Evolutionary conservation across 305 asterid species (phyloP).

Genomic region (Fraxinus dipetala): DNA sequence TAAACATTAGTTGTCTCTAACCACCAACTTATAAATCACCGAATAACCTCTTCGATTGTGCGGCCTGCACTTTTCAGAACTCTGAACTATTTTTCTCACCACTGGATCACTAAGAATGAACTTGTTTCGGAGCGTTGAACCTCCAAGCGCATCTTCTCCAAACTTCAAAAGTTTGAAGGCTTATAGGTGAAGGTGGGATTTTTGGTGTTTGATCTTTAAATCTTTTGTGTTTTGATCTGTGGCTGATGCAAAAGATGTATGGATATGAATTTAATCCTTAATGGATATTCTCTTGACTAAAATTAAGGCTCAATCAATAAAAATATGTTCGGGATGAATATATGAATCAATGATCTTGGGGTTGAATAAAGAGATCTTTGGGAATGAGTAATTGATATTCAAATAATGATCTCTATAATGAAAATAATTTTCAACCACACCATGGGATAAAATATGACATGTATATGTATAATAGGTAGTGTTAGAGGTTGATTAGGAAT

Average conservation of each 20-base stretch:
- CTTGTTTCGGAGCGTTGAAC: not conserved
- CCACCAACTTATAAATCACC: too few species aligned
- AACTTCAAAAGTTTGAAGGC: not conserved
- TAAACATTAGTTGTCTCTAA: too few species aligned
- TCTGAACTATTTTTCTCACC: too few species aligned
- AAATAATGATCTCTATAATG: not conserved
- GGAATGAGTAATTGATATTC: not conserved
- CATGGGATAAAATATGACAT: not conserved
- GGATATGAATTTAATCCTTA: not conserved
- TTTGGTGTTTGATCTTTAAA: not conserved
- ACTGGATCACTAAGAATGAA: not conserved
- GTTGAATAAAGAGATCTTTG: not conserved
- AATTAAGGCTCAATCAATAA: not conserved
- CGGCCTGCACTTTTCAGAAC: too few species aligned
- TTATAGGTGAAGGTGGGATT: not conserved
- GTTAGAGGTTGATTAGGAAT: not conserved
- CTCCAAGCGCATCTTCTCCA: not conserved
- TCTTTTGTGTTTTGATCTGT: not conserved
- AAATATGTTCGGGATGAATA: not conserved
- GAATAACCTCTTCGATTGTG: too few species aligned
- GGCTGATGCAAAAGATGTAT: not conserved
- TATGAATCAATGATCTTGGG: not conserved
- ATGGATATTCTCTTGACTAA: too few species aligned
- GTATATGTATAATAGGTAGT: not conserved
- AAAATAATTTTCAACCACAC: not conserved